A percentile compares a stretch with the other conserved stretches of the same genome.
These are phyloP conservation scores for Phytophthora cryptogea DNA, from an alignment of 352 stramenopile species.

Conservation along the genomic window DNA sequence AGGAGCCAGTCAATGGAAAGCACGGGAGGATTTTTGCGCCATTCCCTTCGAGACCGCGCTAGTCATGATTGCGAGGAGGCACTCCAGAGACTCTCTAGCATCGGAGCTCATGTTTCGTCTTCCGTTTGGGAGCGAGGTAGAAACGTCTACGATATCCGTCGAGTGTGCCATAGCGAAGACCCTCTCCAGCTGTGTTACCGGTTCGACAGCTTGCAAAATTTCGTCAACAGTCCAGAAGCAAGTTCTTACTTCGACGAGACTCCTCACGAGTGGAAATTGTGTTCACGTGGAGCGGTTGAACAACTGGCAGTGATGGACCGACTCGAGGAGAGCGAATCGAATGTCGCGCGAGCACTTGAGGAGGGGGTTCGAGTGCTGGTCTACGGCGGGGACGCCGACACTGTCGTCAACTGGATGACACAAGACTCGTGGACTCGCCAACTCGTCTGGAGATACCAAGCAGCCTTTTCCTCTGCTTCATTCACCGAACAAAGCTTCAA, in stretches of 20 bases:
- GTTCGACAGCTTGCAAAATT: slow-evolving; percentile 59
- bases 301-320: slow-evolving; percentile 41
- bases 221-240: slow-evolving; percentile 51
- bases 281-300: slow-evolving; percentile 27
- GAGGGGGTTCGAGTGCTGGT: slow-evolving; percentile 71
- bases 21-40: slow-evolving; percentile 5
- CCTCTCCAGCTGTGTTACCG: slow-evolving; percentile 61
- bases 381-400: slow-evolving; percentile 73
- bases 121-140: slow-evolving; percentile 29
- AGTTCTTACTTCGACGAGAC: slow-evolving; percentile 53
- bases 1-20: background rate
- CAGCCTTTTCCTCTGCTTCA: slow-evolving; percentile 30
- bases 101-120: slow-evolving; percentile 17
- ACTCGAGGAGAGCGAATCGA: slow-evolving; percentile 58
- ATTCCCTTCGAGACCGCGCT: background rate
- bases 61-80: slow-evolving; percentile 30
- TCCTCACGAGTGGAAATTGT: slow-evolving; percentile 51
- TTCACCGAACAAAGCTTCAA: slow-evolving; percentile 30
- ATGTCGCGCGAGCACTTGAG: slow-evolving; percentile 54
- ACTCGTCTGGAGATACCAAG: slow-evolving; percentile 48
- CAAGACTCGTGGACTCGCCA: slow-evolving; percentile 68
- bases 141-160: slow-evolving; percentile 79
- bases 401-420: slow-evolving; percentile 70
- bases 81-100: slow-evolving; percentile 10
- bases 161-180: slow-evolving; percentile 54